These are phyloP conservation scores for Ensete glaucum DNA, from an alignment of 176 grass and related monocot genomes.

Conservation along the genomic window DNA sequence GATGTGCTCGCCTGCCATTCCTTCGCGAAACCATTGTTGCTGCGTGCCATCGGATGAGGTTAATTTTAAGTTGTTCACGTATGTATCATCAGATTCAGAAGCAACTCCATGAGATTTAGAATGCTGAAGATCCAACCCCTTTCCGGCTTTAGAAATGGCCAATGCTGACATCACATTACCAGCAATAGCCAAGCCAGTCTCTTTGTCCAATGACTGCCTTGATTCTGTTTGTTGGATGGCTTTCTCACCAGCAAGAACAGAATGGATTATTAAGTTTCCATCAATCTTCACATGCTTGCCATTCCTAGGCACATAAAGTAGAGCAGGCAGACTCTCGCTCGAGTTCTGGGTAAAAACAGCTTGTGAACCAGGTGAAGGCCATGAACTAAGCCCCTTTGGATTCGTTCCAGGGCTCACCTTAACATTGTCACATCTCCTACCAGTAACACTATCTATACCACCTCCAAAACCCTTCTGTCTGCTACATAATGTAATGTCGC, in stretches of 20 bases:
- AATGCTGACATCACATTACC: conserved; percentile 33
- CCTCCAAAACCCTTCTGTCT: conserved; percentile 6
- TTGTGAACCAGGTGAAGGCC: conserved; percentile 15
- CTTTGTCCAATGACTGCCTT: conserved; percentile 29
- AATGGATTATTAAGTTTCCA: conserved; percentile 95
- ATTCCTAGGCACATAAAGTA: conserved; percentile 94
- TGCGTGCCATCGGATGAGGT: conserved; percentile 44
- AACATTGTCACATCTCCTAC: conserved; percentile 7
- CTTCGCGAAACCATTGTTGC: conserved; percentile 97
- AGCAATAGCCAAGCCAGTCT: conserved; percentile 57
- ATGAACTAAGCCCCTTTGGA: background rate
- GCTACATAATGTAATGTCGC: conserved; percentile 25
- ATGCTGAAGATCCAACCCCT: conserved; percentile 26
- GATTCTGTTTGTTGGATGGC: conserved; percentile 39
- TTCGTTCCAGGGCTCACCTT: background rate
- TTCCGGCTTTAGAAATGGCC: conserved; percentile 30
- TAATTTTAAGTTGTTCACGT: conserved; percentile 20
- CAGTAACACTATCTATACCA: conserved; percentile 5
- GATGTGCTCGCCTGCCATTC: conserved; percentile 74
- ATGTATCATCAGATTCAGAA: conserved; percentile 31
- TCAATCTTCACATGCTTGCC: conserved; percentile 99
- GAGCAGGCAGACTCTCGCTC: conserved; percentile 74
- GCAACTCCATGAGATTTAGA: conserved; percentile 20
- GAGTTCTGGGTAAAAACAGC: conserved; percentile 31
- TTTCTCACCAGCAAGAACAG: conserved; percentile 84